These are phyloP conservation scores for Penicillium thymicola DNA, from an alignment of 2,329 filamentous ascomycete genomes.

Conservation along the genomic window DNA sequence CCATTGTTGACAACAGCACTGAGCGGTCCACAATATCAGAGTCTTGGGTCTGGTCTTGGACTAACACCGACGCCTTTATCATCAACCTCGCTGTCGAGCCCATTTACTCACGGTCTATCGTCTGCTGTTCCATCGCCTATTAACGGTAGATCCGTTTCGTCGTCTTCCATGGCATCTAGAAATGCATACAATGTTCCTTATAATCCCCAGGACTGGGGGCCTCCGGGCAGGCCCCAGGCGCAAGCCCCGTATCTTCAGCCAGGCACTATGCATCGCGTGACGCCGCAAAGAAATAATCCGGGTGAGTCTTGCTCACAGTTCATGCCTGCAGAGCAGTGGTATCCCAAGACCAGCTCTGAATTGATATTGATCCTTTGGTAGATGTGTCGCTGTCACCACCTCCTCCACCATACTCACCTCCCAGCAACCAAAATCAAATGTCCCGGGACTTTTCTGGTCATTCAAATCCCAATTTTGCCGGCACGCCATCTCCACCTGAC, in stretches of 20 bases:
- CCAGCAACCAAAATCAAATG: constrained; percentile 25
- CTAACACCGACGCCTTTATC: constrained; percentile 40
- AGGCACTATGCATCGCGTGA: constrained; percentile 29
- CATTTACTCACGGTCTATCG: constrained; percentile 41
- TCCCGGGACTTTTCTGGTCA: constrained; percentile 13
- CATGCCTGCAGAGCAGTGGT: not conserved
- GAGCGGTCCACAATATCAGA: constrained; percentile 37
- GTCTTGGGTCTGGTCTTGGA: constrained; percentile 25
- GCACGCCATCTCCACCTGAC: constrained; percentile 17
- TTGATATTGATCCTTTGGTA: constrained; percentile 14
- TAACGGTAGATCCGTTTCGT: constrained; percentile 33
- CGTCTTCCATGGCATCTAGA: constrained; percentile 45
- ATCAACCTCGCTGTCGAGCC: constrained; percentile 44
- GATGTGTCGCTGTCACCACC: constrained; percentile 34
- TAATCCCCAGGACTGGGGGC: constrained; percentile 50
- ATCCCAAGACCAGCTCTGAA: not conserved
- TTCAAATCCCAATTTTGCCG: constrained; percentile 16
- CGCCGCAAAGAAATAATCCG: constrained; percentile 28
- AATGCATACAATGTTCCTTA: constrained; percentile 45
- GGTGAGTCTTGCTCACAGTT: constrained; percentile 25
- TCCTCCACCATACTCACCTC: constrained; percentile 41
- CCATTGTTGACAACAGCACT: constrained; percentile 43
- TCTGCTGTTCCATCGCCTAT: constrained; percentile 38
- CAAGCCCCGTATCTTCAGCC: constrained; percentile 29
- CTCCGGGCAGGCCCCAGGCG: constrained; percentile 32